phyloP scores from a whole-genome alignment of 2,329 filamentous ascomycete genomes.

The Venturia aucupariae region DNA sequence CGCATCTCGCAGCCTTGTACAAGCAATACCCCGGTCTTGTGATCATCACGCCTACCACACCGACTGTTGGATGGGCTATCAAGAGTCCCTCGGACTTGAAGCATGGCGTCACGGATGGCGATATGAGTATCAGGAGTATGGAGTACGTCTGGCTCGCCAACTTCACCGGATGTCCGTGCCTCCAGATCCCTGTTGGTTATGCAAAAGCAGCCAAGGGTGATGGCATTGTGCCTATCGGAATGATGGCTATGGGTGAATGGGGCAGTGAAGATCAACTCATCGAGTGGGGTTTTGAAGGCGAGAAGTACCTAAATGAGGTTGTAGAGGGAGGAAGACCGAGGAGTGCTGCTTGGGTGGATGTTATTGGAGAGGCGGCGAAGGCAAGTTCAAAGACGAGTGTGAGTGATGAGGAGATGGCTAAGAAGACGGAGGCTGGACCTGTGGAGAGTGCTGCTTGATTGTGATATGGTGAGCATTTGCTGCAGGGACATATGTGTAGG shows the following conservation, averaged over 20 bases:
- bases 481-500: neutral
- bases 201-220: slow-evolving; percentile 45
- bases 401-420: neutral
- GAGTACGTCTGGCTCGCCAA: slow-evolving; percentile 81
- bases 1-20: slow-evolving; percentile 65
- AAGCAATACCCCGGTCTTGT: slow-evolving; percentile 63
- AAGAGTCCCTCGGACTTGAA: slow-evolving; percentile 51
- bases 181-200: slow-evolving; percentile 69
- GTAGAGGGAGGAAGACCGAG: slow-evolving; percentile 26
- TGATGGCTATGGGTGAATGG: slow-evolving; percentile 49
- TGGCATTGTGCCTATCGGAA: slow-evolving; percentile 44
- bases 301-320: slow-evolving; percentile 35
- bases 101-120: slow-evolving; percentile 62
- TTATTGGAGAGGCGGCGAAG: slow-evolving; percentile 20
- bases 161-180: slow-evolving; percentile 66
- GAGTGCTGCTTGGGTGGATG: slow-evolving; percentile 32
- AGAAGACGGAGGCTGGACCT: neutral
- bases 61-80: slow-evolving; percentile 65
- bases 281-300: slow-evolving; percentile 44
- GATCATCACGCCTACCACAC: slow-evolving; percentile 69
- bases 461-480: neutral
- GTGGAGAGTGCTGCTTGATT: neutral
- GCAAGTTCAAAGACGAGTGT: neutral
- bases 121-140: slow-evolving; percentile 68
- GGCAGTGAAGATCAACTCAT: slow-evolving; percentile 44